Evolutionary conservation across 345 rosid species (phyloP), one percentile per base, ranked within the genome.

Genomic region (Euphorbia pulcherrima): DNA sequence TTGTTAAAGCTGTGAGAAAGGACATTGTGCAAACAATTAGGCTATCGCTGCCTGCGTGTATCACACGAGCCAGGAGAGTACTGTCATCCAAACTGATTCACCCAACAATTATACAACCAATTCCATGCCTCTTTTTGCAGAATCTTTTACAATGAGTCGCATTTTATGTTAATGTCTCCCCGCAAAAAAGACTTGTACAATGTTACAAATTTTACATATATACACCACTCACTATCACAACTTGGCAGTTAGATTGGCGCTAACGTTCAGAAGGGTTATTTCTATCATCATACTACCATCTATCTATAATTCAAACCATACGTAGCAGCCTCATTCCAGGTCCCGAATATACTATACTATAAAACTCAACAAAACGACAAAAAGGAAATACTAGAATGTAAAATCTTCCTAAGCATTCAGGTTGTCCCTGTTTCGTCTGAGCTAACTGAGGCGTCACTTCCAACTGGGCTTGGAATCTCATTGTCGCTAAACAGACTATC

Each of bases 401-500:
- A 26, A 5, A 41, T 24, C 27, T 20, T n/a, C n/a, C 40, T 14
- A 24, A 50, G 3, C 46, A 58, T 35, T 71, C 79, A 79, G 65
- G 56, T 60, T 33, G 80, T 67, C 66, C 77, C 79, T 26, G 74
- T 60, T 74, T 82, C 89, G n/a, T 87, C 93, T 3, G 76, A 72
- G 90, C 89, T 83, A 72, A 78, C 80, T 52, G 96, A 81, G 72
- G 77, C 87, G n/a, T n/a, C n/a, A n/a, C n/a, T n/a, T n/a, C n/a
- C n/a, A n/a, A n/a, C n/a, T n/a, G n/a, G n/a, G n/a, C n/a, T n/a
- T n/a, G n/a, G 82, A 65, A 74, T 77, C 60, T 84, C 96, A 57
- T 86, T 96, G 62, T 90, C 93, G 8, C 96, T 88, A 84, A 79
- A 92, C 62, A 81, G 74, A 78, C 88, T 88, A 60, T 80, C 96